Percentiles rank a stretch among this genome's conserved stretches.
These are phyloP conservation scores for Gliomastix tumulicola DNA, from an alignment of 2,329 filamentous ascomycete genomes.

Conservation along the genomic window DNA sequence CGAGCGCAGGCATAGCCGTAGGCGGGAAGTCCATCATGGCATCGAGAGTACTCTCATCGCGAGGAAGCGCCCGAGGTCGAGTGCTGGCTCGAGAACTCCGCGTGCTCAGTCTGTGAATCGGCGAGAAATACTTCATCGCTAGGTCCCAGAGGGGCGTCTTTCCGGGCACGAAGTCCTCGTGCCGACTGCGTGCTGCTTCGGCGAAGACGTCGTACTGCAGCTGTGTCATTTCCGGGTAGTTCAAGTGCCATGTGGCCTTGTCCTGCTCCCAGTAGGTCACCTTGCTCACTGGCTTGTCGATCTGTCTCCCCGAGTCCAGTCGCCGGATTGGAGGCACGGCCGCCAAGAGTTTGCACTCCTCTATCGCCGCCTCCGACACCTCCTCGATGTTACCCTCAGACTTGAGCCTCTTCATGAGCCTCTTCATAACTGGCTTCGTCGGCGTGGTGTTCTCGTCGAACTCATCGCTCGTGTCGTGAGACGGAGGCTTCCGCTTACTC, in stretches of 20 bases:
- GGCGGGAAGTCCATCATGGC: constrained; percentile 8
- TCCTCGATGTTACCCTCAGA: constrained; percentile 36
- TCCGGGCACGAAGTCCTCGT: constrained; percentile 47
- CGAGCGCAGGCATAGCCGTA: constrained; percentile 18
- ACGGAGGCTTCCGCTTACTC: constrained; percentile 49
- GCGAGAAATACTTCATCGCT: constrained; percentile 53
- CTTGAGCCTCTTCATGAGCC: constrained; percentile 47
- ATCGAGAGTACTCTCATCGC: background rate
- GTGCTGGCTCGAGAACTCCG: too few species aligned
- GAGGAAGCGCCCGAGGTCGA: too few species aligned
- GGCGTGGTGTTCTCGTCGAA: constrained; percentile 27
- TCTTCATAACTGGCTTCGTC: constrained; percentile 37
- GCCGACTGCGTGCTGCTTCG: constrained; percentile 38
- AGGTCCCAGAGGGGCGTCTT: constrained; percentile 46
- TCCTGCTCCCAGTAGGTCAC: constrained; percentile 52
- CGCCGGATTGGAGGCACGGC: constrained; percentile 41
- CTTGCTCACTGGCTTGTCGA: constrained; percentile 50
- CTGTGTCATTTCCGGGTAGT: constrained; percentile 58
- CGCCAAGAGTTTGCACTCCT: constrained; percentile 39
- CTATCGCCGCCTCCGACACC: constrained; percentile 23
- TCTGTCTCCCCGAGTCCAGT: constrained; percentile 45
- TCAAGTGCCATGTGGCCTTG: constrained; percentile 48
- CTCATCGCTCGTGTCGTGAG: constrained; percentile 44
- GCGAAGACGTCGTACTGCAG: constrained; percentile 50
- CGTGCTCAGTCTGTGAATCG: constrained; percentile 22